Conservation (phyloP, 148 eudicot species). For the Fagopyrum homotropicum region DNA sequence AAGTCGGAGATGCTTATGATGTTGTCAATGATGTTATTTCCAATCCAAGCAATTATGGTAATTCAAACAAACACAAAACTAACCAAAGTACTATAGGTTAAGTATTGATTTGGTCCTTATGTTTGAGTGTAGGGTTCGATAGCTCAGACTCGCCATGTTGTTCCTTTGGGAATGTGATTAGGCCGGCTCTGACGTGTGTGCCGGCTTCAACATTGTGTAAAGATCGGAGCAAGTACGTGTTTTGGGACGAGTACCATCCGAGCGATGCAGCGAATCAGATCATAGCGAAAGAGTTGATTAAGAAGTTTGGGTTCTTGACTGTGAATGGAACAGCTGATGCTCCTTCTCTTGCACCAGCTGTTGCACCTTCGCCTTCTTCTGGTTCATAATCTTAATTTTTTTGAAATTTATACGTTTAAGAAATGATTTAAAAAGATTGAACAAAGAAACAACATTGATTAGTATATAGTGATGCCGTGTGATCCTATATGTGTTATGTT, state of each 20-base stretch:
- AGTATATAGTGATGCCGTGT: background rate
- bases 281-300: constrained; percentile 41
- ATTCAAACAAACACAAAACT: background rate
- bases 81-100: background rate
- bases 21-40: constrained; percentile 66
- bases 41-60: constrained; percentile 66
- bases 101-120: background rate
- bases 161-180: constrained; percentile 38
- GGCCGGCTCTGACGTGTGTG: constrained; percentile 53
- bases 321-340: constrained; percentile 13
- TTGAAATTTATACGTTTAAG: background rate
- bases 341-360: constrained; percentile 36
- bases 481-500: background rate
- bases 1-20: constrained; percentile 80
- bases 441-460: background rate
- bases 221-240: constrained; percentile 52
- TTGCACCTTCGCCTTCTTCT: constrained; percentile 21
- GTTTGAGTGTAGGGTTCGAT: constrained; percentile 29
- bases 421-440: background rate
- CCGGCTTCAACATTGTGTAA: constrained; percentile 46
- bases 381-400: background rate
- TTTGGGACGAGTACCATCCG: constrained; percentile 71
- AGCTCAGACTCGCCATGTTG: constrained; percentile 58
- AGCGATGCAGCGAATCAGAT: constrained; percentile 46
- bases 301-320: constrained; percentile 30